A percentile compares a stretch with the other conserved stretches of the same genome.
phyloP scores from a whole-genome alignment of 2,329 filamentous ascomycete species.

The Clathrospora elynae region DNA sequence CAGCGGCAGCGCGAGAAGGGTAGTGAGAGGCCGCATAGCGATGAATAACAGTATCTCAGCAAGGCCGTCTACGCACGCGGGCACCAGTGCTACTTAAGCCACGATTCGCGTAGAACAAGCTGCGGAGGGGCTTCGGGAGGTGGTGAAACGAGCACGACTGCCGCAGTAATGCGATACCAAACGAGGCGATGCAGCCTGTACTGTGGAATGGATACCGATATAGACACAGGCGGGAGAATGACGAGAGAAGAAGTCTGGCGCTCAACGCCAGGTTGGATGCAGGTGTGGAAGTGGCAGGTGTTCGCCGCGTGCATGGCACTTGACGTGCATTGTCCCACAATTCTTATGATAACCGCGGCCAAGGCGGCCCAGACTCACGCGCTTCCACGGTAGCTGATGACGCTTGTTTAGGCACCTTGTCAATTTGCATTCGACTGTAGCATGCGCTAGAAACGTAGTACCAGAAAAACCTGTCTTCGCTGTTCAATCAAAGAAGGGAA shows the following conservation, averaged over 20 bases:
- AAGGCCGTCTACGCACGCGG: too few relatives aligned
- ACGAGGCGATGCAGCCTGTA: conserved; percentile 15
- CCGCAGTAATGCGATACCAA: conserved; percentile 3
- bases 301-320: conserved; percentile 10
- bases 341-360: conserved; percentile 5
- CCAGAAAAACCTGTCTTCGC: too few relatives aligned
- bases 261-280: conserved; percentile 12
- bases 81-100: conserved; percentile 9
- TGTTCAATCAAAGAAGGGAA: too few relatives aligned
- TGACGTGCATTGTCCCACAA: too few relatives aligned
- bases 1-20: conserved; percentile 30
- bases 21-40: conserved; percentile 38
- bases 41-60: conserved; percentile 11
- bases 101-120: conserved; percentile 8
- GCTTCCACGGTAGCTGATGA: too few relatives aligned
- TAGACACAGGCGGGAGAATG: conserved; percentile 1
- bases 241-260: conserved; percentile 2
- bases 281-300: conserved; percentile 4
- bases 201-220: conserved; percentile 6
- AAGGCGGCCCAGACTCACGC: conserved; percentile 6
- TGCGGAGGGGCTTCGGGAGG: conserved; percentile 13
- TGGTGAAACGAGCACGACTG: conserved; percentile 14
- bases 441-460: too few relatives aligned
- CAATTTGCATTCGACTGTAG: too few relatives aligned
- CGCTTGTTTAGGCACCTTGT: too few relatives aligned